These are phyloP conservation scores for Cinnamomum chago DNA, from an alignment of 164 flowering plant species.

Conservation along the genomic window DNA sequence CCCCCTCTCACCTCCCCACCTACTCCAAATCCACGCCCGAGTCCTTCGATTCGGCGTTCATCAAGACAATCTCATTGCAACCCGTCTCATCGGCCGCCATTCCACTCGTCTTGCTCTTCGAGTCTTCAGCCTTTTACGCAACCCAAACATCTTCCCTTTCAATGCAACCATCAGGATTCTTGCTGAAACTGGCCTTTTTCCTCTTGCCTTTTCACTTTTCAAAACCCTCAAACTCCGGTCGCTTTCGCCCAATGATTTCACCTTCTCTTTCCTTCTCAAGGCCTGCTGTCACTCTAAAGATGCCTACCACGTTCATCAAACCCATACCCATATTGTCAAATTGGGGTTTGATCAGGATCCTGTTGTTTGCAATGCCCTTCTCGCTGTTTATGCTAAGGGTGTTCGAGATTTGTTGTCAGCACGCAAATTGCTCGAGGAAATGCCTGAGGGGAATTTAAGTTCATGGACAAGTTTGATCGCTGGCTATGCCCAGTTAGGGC, in stretches of 20 bases:
- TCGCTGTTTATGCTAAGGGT: constrained; percentile 43
- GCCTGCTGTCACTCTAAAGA: constrained; percentile 28
- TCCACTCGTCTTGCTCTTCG: constrained; percentile 35
- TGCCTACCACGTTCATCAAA: constrained; percentile 20
- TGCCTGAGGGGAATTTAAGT: constrained; percentile 31
- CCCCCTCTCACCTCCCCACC: constrained; percentile 33
- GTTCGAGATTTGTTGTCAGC: constrained; percentile 34
- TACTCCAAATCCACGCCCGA: constrained; percentile 62
- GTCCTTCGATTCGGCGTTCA: constrained; percentile 28
- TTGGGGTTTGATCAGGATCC: constrained; percentile 35
- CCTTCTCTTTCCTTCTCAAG: constrained; percentile 59
- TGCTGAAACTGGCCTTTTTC: constrained; percentile 30
- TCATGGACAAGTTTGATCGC: constrained; percentile 61
- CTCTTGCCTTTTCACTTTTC: constrained; percentile 30
- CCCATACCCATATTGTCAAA: constrained; percentile 46
- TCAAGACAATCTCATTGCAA: constrained; percentile 54
- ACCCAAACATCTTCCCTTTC: constrained; percentile 58
- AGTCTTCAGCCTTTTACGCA: constrained; percentile 32
- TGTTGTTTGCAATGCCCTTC: constrained; percentile 46
- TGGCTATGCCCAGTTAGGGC: constrained; percentile 44
- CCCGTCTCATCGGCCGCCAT: constrained; percentile 65
- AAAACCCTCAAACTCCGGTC: constrained; percentile 24
- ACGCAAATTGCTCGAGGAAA: constrained; percentile 56
- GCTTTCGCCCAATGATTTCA: constrained; percentile 50
- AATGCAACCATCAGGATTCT: constrained; percentile 53